Evolutionary conservation across 2,329 filamentous ascomycete genomes (phyloP).

Genomic region (Endoconidiophora laricicola): DNA sequence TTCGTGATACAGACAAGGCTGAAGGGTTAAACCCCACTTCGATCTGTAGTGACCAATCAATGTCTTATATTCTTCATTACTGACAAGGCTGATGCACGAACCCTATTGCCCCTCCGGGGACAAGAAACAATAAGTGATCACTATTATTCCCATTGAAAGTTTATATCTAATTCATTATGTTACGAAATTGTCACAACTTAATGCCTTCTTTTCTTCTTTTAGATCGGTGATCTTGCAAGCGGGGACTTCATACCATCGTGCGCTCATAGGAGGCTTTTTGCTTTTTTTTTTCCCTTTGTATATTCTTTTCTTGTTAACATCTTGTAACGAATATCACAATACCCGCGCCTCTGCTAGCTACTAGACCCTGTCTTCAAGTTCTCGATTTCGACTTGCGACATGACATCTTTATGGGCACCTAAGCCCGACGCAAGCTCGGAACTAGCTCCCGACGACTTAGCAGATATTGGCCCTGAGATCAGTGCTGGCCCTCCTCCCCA

Average conservation of each 20-base stretch:
- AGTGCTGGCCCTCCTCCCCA: slow-evolving; percentile 1
- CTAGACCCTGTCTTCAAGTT: neutral
- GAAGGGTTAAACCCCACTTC: no score
- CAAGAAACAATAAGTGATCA: no score
- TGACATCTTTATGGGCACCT: neutral
- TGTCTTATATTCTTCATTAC: neutral
- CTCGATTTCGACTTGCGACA: neutral
- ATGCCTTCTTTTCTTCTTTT: neutral
- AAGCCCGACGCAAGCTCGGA: no score
- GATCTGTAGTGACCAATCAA: neutral
- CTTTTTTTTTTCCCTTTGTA: neutral
- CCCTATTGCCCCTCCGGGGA: neutral
- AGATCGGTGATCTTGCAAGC: neutral
- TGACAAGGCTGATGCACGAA: neutral
- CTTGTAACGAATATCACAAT: no score
- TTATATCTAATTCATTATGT: no score
- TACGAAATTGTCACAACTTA: no score
- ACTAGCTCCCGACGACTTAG: slow-evolving; percentile 6
- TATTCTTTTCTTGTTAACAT: neutral
- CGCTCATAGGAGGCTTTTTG: neutral
- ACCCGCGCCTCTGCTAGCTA: no score
- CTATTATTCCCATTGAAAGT: no score
- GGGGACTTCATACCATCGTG: neutral
- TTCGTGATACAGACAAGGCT: no score
- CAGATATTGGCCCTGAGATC: slow-evolving; percentile 4